Conservation (phyloP, 179 eudicot genomes). For the Amaranthus tricolor region DNA sequence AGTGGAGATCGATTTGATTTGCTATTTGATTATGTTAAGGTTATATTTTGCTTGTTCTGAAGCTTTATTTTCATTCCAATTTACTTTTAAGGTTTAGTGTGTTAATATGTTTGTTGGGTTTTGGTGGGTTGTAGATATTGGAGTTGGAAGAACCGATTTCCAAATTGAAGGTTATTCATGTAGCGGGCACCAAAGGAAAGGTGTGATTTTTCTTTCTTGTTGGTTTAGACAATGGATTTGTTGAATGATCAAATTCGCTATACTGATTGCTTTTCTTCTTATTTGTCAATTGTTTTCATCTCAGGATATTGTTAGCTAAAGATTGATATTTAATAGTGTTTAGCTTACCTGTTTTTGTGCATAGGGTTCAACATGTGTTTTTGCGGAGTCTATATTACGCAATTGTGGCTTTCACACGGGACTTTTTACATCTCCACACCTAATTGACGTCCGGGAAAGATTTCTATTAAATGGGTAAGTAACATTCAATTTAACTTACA, state of each 20-base stretch:
- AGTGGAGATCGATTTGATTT: slow-evolving; percentile 72
- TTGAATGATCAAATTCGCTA: background rate
- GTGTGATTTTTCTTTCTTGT: slow-evolving; percentile 29
- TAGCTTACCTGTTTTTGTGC: background rate
- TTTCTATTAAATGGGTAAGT: slow-evolving; percentile 88
- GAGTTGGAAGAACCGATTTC: slow-evolving; percentile 83
- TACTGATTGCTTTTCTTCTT: background rate
- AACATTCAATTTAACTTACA: background rate
- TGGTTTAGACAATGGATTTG: background rate
- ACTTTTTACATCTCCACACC: slow-evolving; percentile 98
- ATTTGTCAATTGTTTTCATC: no score
- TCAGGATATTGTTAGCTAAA: background rate
- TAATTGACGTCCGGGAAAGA: slow-evolving; percentile 97
- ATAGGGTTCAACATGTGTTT: slow-evolving; percentile 95
- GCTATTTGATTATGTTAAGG: slow-evolving; percentile 76
- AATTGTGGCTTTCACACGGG: slow-evolving; percentile 95
- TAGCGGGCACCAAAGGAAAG: slow-evolving; percentile 99
- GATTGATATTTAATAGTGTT: background rate
- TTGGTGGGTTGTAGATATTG: slow-evolving; percentile 52
- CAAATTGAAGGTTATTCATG: slow-evolving; percentile 87
- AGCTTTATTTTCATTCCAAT: background rate
- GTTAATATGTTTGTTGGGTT: background rate
- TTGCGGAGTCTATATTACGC: slow-evolving; percentile 85
- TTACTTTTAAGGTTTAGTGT: background rate
- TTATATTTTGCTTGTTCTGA: slow-evolving; percentile 13